These are phyloP conservation scores for Agrocybe praecox DNA, from an alignment of 768 basidiomycete species.

Conservation along the genomic window DNA sequence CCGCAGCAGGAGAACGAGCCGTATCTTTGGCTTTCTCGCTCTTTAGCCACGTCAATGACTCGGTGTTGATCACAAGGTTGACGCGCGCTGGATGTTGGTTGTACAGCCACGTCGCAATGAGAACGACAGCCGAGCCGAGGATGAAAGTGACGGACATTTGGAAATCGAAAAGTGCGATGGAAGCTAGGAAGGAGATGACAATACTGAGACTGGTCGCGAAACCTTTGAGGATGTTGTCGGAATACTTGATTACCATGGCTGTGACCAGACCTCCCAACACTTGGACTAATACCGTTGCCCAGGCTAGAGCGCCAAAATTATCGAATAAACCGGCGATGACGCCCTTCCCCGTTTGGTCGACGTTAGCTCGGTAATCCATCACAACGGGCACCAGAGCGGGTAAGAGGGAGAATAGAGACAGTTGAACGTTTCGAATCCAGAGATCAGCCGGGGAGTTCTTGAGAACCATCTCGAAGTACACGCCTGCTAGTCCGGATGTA, in stretches of 20 bases:
- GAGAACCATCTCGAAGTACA: constrained; percentile 98
- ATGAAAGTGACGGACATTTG: constrained; percentile 85
- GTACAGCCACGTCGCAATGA: constrained; percentile 91
- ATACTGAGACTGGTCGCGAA: constrained; percentile 96
- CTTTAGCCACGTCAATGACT: constrained; percentile 23
- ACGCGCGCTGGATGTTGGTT: constrained; percentile 60
- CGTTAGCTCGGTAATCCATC: constrained; percentile 40
- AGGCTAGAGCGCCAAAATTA: constrained; percentile 91
- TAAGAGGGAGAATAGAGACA: constrained; percentile 91
- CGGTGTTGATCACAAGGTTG: constrained; percentile 15
- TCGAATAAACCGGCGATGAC: constrained; percentile 63
- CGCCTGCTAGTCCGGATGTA: constrained; percentile 94
- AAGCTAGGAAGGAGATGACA: constrained; percentile 92
- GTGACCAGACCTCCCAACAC: constrained; percentile 92
- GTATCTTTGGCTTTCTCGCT: constrained; percentile 23
- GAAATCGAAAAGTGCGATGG: constrained; percentile 89
- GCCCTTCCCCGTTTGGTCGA: constrained; percentile 30
- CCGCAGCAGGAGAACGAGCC: constrained; percentile 19
- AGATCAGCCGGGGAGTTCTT: constrained; percentile 89
- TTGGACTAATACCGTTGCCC: constrained; percentile 87
- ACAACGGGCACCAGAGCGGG: constrained; percentile 84
- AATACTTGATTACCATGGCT: constrained; percentile 93
- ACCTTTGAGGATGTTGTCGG: constrained; percentile 90
- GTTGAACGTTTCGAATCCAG: constrained; percentile 96
- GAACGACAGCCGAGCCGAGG: constrained; percentile 80